A percentile compares a stretch with the other conserved stretches of the same genome.
Evolutionary conservation across 352 stramenopile genomes (phyloP).

Genomic region (Globisporangium solare): DNA sequence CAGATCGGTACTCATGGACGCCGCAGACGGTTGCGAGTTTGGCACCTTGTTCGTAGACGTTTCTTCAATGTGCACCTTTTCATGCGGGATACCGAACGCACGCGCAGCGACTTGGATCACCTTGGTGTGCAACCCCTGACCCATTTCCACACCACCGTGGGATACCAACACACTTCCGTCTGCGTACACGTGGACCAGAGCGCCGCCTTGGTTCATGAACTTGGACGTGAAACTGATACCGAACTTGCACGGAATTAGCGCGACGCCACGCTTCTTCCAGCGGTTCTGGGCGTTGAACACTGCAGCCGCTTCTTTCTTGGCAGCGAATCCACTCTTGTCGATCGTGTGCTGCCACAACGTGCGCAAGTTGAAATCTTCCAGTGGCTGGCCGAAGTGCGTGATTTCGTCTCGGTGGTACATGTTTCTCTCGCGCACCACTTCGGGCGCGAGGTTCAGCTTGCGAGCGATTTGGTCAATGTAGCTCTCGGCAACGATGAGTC

Average conservation of each 20-base stretch:
- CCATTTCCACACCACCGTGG: conserved; percentile 97
- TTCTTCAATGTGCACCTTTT: conserved; percentile 92
- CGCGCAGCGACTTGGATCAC: conserved; percentile 87
- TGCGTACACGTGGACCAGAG: conserved; percentile 94
- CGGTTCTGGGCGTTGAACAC: conserved; percentile 90
- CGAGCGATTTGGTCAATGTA: conserved; percentile 95
- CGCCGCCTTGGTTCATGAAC: conserved; percentile 96
- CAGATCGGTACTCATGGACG: conserved; percentile 94
- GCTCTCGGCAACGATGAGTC: conserved; percentile 88
- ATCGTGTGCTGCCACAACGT: conserved; percentile 78
- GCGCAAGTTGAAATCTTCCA: conserved; percentile 91
- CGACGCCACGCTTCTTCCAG: conserved; percentile 89
- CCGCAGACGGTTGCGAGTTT: conserved; percentile 92
- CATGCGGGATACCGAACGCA: conserved; percentile 90
- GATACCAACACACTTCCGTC: conserved; percentile 95
- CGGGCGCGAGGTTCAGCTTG: conserved; percentile 58
- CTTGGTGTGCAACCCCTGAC: conserved; percentile 96
- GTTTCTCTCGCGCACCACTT: conserved; percentile 84
- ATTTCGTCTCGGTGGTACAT: conserved; percentile 88
- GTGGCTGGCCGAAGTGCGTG: conserved; percentile 91
- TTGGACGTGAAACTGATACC: conserved; percentile 96
- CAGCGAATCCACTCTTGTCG: conserved; percentile 61
- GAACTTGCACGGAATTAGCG: conserved; percentile 89
- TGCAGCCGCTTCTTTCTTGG: conserved; percentile 60
- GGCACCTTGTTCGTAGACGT: conserved; percentile 94